Evolutionary conservation across 2,329 filamentous ascomycete genomes (phyloP).

Genomic region (Epichloe glyceriae): DNA sequence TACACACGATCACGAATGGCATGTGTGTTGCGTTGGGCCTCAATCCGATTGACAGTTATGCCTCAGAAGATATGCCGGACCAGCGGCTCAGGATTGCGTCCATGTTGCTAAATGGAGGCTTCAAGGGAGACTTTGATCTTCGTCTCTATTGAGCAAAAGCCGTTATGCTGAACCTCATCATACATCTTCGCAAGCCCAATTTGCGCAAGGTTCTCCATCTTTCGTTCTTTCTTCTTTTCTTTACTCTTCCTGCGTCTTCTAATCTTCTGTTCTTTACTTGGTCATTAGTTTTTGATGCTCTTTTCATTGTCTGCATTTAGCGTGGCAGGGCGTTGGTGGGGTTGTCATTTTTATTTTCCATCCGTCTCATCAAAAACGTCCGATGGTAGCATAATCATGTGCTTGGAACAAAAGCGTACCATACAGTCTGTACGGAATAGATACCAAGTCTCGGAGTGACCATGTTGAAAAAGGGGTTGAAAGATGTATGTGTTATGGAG

Average conservation of each 20-base stretch:
- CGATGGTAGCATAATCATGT: not conserved
- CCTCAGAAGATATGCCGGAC: slow-evolving; percentile 39
- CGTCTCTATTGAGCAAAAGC: slow-evolving; percentile 17
- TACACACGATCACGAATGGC: slow-evolving; percentile 62
- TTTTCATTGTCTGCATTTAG: not conserved
- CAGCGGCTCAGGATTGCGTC: slow-evolving; percentile 52
- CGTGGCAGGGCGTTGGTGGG: not conserved
- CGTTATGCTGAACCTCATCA: not conserved
- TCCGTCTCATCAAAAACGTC: not conserved
- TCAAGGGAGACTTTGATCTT: slow-evolving; percentile 45
- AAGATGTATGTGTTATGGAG: not conserved
- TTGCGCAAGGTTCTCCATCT: not conserved
- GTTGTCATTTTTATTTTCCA: not conserved
- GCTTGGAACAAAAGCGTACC: not conserved
- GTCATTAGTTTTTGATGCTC: not conserved
- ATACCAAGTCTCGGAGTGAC: not conserved
- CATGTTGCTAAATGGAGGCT: slow-evolving; percentile 54
- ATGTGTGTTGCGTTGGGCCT: slow-evolving; percentile 46
- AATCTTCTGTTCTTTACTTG: not conserved
- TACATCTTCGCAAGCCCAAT: not conserved
- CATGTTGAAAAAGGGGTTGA: not conserved
- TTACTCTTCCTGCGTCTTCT: not conserved
- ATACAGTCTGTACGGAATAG: not conserved
- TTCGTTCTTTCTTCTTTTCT: not conserved
- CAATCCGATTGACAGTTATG: slow-evolving; percentile 36